phyloP scores from a whole-genome alignment of 495 filamentous ascomycete genomes.

The Tuber brumale region DNA sequence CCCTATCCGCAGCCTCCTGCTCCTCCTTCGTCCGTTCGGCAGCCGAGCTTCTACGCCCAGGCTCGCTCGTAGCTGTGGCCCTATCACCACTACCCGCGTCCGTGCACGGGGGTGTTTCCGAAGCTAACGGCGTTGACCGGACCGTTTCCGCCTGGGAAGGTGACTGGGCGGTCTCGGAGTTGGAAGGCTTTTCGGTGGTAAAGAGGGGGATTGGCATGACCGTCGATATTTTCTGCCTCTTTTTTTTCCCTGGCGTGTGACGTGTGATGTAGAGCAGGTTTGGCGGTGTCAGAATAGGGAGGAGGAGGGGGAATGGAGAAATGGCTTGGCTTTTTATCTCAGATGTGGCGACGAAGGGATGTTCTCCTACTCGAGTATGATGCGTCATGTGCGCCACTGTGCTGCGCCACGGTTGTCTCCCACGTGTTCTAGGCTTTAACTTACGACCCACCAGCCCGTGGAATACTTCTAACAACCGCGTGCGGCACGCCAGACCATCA shows the following conservation, averaged over 20 bases:
- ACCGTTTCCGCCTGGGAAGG: conserved; percentile 17
- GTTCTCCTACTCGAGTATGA: background rate
- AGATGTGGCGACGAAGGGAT: background rate
- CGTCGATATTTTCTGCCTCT: background rate
- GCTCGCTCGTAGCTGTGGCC: conserved; percentile 7
- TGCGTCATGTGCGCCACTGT: background rate
- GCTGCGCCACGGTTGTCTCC: background rate
- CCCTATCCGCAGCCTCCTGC: conserved; percentile 52
- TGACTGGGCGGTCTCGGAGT: conserved; percentile 24
- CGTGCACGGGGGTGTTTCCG: conserved; percentile 11
- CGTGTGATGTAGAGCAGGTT: background rate
- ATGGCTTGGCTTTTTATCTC: background rate
- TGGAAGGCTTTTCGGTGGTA: conserved; percentile 41
- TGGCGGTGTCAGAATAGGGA: background rate
- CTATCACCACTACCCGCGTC: conserved; percentile 5
- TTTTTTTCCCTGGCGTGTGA: background rate
- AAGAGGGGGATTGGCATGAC: conserved; percentile 42
- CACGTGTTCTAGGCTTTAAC: background rate
- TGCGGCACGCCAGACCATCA: too few species aligned
- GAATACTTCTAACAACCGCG: too few species aligned
- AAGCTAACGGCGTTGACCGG: conserved; percentile 21
- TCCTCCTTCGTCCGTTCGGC: conserved; percentile 20
- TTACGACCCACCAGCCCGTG: too few species aligned
- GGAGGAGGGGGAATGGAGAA: background rate
- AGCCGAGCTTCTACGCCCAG: conserved; percentile 7